These are phyloP conservation scores for Termitomyces sp. DNA, from an alignment of 768 basidiomycete species.

Conservation along the genomic window DNA sequence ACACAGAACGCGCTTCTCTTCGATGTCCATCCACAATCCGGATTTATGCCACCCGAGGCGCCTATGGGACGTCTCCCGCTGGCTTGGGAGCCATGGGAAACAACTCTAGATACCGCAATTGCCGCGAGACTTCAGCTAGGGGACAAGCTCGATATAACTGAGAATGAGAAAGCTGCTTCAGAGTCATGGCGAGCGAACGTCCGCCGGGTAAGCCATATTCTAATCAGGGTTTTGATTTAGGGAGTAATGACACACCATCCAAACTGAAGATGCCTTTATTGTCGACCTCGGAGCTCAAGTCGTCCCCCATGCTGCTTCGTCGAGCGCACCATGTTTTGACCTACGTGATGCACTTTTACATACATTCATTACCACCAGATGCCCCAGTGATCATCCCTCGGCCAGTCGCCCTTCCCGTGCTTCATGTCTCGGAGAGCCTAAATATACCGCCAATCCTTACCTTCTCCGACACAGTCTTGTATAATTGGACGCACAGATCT, in stretches of 20 bases:
- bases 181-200: constrained; percentile 45
- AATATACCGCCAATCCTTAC: constrained; percentile 86
- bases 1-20: constrained; percentile 4
- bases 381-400: constrained; percentile 61
- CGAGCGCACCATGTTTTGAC: constrained; percentile 72
- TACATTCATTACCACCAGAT: constrained; percentile 57
- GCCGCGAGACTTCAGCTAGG: constrained; percentile 40
- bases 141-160: constrained; percentile 38
- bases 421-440: constrained; percentile 65
- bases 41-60: constrained; percentile 15
- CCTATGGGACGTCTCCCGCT: constrained; percentile 13
- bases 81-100: constrained; percentile 18
- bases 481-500: constrained; percentile 64
- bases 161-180: constrained; percentile 33
- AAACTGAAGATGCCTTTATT: constrained; percentile 50
- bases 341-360: constrained; percentile 75
- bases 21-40: constrained; percentile 15
- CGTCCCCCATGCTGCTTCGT: constrained; percentile 55
- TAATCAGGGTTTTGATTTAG: background rate
- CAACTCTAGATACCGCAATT: constrained; percentile 12
- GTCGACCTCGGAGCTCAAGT: constrained; percentile 38
- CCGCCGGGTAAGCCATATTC: constrained; percentile 30
- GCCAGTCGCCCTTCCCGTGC: constrained; percentile 69
- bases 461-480: constrained; percentile 89
- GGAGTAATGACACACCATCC: background rate